A percentile compares a stretch with the other conserved stretches of the same genome.
These are phyloP conservation scores for Gnaphalium uliginosum DNA, from an alignment of 129 eudicot species.

Conservation along the genomic window DNA sequence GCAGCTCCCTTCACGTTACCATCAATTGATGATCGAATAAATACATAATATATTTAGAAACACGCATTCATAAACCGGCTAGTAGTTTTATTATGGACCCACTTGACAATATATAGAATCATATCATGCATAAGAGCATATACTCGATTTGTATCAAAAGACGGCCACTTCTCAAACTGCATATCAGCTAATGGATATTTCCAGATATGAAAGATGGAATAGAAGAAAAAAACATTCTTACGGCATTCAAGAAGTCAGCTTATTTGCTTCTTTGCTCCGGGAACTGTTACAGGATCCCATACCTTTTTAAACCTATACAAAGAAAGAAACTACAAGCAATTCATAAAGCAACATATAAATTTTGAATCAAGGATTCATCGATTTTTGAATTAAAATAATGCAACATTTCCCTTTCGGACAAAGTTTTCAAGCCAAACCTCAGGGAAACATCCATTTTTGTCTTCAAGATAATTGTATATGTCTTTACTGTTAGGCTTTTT, in stretches of 20 bases:
- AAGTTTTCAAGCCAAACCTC: too few species aligned
- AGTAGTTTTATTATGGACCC: not conserved
- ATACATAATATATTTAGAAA: not conserved
- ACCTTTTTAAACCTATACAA: slow-evolving; percentile 79
- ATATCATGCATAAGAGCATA: slow-evolving; percentile 87
- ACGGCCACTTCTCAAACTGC: slow-evolving; percentile 84
- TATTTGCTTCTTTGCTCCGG: slow-evolving; percentile 69
- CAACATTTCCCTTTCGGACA: not conserved
- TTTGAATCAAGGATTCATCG: too few species aligned
- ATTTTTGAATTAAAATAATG: not conserved
- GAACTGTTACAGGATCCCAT: slow-evolving; percentile 90
- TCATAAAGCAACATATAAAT: not conserved
- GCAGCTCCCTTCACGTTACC: slow-evolving; percentile 70
- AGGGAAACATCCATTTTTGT: too few species aligned
- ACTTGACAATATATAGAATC: slow-evolving; percentile 96
- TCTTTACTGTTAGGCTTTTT: too few species aligned
- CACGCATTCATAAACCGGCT: not conserved
- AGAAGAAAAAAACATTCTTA: slow-evolving; percentile 36
- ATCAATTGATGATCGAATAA: slow-evolving; percentile 7
- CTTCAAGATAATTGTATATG: too few species aligned
- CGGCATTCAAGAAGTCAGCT: slow-evolving; percentile 86
- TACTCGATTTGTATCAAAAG: slow-evolving; percentile 72
- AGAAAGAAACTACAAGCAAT: slow-evolving; percentile 12
- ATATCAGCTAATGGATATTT: slow-evolving; percentile 7
- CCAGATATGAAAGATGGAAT: not conserved